Conservation (phyloP, 768 basidiomycete species). For the Tephrocybe sp. region DNA sequence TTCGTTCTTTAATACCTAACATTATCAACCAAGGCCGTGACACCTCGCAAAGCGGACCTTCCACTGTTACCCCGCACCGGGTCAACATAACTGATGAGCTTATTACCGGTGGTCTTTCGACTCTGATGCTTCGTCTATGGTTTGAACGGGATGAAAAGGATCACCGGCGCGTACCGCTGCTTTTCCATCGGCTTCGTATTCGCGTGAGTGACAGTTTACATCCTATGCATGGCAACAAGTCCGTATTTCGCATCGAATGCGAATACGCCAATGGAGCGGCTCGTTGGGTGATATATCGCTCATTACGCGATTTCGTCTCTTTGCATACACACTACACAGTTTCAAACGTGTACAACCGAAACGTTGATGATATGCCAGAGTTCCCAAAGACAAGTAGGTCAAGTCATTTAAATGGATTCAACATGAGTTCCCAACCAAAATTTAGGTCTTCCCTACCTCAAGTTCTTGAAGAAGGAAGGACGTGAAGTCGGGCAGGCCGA, state of each 20-base stretch:
- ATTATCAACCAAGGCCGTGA: conserved; percentile 35
- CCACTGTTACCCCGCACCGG: conserved; percentile 45
- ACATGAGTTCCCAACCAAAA: conserved; percentile 2
- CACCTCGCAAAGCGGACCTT: conserved; percentile 34
- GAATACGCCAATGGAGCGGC: conserved; percentile 92
- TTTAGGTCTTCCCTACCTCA: conserved; percentile 86
- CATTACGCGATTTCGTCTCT: conserved; percentile 88
- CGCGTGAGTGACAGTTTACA: conserved; percentile 85
- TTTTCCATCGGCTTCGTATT: conserved; percentile 79
- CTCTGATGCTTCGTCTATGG: conserved; percentile 77
- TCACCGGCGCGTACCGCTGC: conserved; percentile 74
- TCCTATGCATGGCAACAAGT: conserved; percentile 71
- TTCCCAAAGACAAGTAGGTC: conserved; percentile 80
- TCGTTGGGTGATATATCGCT: conserved; percentile 94
- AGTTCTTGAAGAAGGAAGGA: conserved; percentile 70
- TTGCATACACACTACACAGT: conserved; percentile 88
- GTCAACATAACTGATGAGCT: conserved; percentile 84
- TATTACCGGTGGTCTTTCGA: conserved; percentile 74
- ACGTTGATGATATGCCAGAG: conserved; percentile 79
- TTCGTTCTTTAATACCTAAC: conserved; percentile 65
- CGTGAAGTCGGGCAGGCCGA: conserved; percentile 60
- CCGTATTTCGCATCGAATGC: conserved; percentile 90
- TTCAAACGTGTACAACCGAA: conserved; percentile 75
- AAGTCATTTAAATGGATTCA: not conserved
- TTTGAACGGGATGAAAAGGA: conserved; percentile 85